Evolutionary conservation across 2,329 filamentous ascomycete genomes (phyloP), one percentile per base, ranked within the genome.

Genomic region (Talaromyces piceae): DNA sequence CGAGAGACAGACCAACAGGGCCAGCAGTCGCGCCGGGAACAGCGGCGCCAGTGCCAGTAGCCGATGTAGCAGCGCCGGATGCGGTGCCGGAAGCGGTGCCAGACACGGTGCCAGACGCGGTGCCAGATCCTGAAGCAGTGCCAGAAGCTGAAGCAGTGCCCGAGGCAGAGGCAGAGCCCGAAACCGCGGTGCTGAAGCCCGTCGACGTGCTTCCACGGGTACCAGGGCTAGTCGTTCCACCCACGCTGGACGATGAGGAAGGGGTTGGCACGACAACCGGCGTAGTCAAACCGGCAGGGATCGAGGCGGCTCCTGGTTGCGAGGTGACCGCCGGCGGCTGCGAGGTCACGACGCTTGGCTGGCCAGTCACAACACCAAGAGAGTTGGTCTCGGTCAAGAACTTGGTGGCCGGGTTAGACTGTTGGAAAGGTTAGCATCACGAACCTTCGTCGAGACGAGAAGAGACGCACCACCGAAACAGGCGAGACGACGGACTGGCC

Each of bases 301-400:
- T 68, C 22, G 69, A 69, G 22, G 66, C 60, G 47, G 59, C 63
- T 13, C 61, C 56, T n/a, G 60, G 58, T 13, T 68, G 65, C 20
- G 58, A 58, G 41, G 67, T 71, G 22, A 64, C 59, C 22, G 49
- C 59, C 9, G 47, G 31, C 11, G 68, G 67, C 47, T 69, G 64
- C 8, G 61, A 60, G 39, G 70, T 70, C 25, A 63, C 59, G 12
- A 59, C 59, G 2, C 56, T 48, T 16, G 75, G 74, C 64, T 71
- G 67, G 55, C 73, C 74, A 41, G 76, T 78, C 45, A 77, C 67
- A 33, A 77, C 74, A 45, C 76, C 75, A 20, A 66, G 56, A 18
- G 73, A 73, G 66, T 78, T 73, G 55, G 75, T 77, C 65, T 71
- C 51, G 22, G 72, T 72, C 23, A 74, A 66, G 65, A 68, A 76